Evolutionary conservation across 2,329 filamentous ascomycete genomes (phyloP).

Genomic region (Pyrenochaeta sp.): DNA sequence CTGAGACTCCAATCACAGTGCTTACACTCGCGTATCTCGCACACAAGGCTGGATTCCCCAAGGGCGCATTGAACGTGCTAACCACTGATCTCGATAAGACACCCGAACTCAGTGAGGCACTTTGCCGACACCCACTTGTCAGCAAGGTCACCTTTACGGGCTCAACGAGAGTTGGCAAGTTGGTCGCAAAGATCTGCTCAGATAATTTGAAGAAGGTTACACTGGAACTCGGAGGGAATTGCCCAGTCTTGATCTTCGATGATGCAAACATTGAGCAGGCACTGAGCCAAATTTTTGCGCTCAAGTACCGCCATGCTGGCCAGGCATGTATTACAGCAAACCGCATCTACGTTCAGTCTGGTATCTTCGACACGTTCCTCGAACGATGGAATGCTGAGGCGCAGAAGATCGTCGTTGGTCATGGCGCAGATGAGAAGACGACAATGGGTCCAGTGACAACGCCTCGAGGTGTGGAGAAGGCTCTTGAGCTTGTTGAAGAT

Average conservation of each 20-base stretch:
- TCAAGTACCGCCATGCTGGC: constrained; percentile 68
- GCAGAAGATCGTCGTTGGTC: constrained; percentile 66
- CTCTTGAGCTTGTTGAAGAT: constrained; percentile 68
- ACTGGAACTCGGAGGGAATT: constrained; percentile 71
- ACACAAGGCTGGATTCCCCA: constrained; percentile 58
- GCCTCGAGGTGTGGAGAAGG: constrained; percentile 64
- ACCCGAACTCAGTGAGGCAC: constrained; percentile 62
- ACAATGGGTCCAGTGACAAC: constrained; percentile 70
- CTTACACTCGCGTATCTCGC: constrained; percentile 50
- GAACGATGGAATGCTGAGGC: constrained; percentile 62
- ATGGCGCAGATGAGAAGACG: constrained; percentile 65
- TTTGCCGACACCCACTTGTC: constrained; percentile 65
- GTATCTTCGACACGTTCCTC: constrained; percentile 69
- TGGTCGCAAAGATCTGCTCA: constrained; percentile 67
- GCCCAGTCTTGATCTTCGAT: constrained; percentile 70
- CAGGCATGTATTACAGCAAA: constrained; percentile 73
- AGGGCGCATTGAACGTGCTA: constrained; percentile 68
- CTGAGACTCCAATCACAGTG: constrained; percentile 51
- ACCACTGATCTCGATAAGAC: constrained; percentile 67
- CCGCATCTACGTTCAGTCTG: constrained; percentile 69
- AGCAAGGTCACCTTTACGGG: constrained; percentile 70
- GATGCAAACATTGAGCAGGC: constrained; percentile 69
- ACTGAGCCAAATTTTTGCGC: constrained; percentile 54
- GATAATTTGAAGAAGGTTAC: constrained; percentile 71
- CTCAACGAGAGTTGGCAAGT: constrained; percentile 67